Conservation (phyloP, 257 asterid species). For the Solanum chiquidenum region DNA sequence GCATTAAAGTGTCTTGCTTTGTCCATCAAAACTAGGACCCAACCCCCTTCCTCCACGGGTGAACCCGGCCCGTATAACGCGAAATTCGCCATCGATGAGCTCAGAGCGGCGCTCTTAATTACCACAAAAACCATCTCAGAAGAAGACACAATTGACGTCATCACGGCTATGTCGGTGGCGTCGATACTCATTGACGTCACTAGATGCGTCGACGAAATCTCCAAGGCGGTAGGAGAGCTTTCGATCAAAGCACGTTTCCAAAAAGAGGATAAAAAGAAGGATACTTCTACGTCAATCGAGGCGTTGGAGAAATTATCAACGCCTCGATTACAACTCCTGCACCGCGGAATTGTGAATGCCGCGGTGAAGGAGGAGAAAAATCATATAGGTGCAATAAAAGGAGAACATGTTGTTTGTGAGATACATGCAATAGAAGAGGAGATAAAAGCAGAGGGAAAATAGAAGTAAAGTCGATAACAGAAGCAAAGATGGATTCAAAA, state of each 20-base stretch:
- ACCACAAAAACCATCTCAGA: neutral
- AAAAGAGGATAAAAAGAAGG: neutral
- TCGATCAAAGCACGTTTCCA: conserved; percentile 10
- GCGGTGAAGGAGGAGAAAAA: neutral
- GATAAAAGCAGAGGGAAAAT: neutral
- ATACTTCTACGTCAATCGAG: neutral
- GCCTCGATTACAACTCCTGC: neutral
- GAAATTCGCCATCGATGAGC: conserved; percentile 19
- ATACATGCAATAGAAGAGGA: neutral
- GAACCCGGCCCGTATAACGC: conserved; percentile 18
- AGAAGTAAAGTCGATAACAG: neutral
- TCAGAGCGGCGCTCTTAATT: conserved; percentile 1
- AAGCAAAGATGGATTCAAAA: neutral
- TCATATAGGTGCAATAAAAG: neutral
- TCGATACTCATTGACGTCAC: conserved; percentile 17
- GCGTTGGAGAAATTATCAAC: neutral
- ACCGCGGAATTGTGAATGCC: neutral
- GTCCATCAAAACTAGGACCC: conserved; percentile 33
- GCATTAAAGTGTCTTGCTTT: conserved; percentile 33
- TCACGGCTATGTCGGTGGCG: conserved; percentile 11
- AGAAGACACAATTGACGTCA: neutral
- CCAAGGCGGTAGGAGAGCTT: conserved; percentile 14
- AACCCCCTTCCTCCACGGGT: neutral
- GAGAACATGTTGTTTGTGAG: neutral
- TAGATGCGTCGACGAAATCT: conserved; percentile 7